phyloP scores from a whole-genome alignment of 495 filamentous ascomycete species.

The Hypoxylon rickii region DNA sequence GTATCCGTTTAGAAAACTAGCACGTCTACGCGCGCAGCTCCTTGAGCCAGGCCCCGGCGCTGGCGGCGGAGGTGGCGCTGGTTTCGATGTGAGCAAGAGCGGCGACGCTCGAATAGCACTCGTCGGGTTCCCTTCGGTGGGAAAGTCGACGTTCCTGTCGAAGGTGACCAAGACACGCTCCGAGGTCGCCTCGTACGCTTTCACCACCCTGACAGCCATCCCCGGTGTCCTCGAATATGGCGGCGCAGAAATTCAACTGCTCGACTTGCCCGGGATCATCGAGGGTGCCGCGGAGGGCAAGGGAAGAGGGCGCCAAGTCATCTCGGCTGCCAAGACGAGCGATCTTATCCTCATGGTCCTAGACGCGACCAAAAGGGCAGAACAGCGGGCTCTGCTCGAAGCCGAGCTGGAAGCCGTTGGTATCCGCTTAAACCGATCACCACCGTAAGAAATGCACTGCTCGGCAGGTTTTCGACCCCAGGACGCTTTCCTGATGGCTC shows the following conservation, averaged over 20 bases:
- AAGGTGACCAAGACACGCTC: slow-evolving; percentile 99
- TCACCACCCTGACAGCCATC: slow-evolving; percentile 97
- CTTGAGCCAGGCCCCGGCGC: slow-evolving; percentile 87
- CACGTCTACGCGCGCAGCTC: slow-evolving; percentile 90
- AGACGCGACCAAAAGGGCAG: slow-evolving; percentile 95
- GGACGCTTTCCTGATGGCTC: too few relatives aligned
- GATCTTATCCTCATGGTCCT: slow-evolving; percentile 97
- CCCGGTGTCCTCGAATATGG: slow-evolving; percentile 98
- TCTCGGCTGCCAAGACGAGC: slow-evolving; percentile 98
- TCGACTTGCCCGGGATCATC: slow-evolving; percentile 98
- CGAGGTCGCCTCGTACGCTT: slow-evolving; percentile 94
- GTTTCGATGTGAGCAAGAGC: slow-evolving; percentile 97
- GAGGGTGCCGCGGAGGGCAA: slow-evolving; percentile 97
- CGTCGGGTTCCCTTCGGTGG: slow-evolving; percentile 97
- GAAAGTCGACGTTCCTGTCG: slow-evolving; percentile 97
- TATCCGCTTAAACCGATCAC: slow-evolving; percentile 89
- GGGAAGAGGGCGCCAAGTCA: slow-evolving; percentile 93
- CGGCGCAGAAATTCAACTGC: slow-evolving; percentile 96
- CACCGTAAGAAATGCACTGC: slow-evolving; percentile 87
- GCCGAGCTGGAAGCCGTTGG: slow-evolving; percentile 95
- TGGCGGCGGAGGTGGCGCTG: slow-evolving; percentile 71
- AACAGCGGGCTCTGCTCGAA: slow-evolving; percentile 89
- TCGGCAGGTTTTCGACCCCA: too few relatives aligned
- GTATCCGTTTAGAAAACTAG: slow-evolving; percentile 74
- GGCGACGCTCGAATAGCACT: slow-evolving; percentile 97